Conservation (phyloP, 192 early-diverging fungal species). For the Umbelopsis vinacea region DNA sequence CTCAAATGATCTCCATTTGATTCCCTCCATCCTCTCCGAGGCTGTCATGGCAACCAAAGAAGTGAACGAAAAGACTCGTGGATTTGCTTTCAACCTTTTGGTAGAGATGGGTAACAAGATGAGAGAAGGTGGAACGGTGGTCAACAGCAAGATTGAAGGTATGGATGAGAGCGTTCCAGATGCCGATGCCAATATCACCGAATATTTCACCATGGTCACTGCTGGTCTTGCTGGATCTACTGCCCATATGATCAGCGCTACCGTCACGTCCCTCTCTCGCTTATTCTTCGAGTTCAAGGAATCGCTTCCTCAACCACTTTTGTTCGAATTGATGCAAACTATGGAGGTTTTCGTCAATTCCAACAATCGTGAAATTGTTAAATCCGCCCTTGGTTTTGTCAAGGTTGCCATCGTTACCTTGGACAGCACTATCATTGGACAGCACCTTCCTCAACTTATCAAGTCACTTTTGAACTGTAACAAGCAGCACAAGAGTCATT, state of each 20-base stretch:
- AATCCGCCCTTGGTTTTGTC: slow-evolving; percentile 89
- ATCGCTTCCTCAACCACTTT: slow-evolving; percentile 59
- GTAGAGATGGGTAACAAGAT: slow-evolving; percentile 92
- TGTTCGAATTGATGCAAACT: slow-evolving; percentile 78
- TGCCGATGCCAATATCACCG: slow-evolving; percentile 63
- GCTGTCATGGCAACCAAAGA: slow-evolving; percentile 95
- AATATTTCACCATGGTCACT: slow-evolving; percentile 92
- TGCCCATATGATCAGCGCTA: slow-evolving; percentile 90
- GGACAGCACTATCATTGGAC: slow-evolving; percentile 69
- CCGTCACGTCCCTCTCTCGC: slow-evolving; percentile 81
- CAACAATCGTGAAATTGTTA: slow-evolving; percentile 89
- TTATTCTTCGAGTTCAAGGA: slow-evolving; percentile 92
- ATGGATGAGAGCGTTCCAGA: slow-evolving; percentile 42
- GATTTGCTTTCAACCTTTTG: slow-evolving; percentile 80
- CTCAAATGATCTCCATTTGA: slow-evolving; percentile 75
- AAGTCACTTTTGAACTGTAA: slow-evolving; percentile 78
- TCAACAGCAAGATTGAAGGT: slow-evolving; percentile 40
- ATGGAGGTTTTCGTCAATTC: slow-evolving; percentile 81
- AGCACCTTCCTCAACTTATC: slow-evolving; percentile 77
- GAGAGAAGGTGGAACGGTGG: slow-evolving; percentile 66
- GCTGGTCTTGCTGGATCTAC: slow-evolving; percentile 94
- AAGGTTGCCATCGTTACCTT: slow-evolving; percentile 88
- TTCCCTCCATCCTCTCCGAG: slow-evolving; percentile 88
- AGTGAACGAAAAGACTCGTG: slow-evolving; percentile 84
- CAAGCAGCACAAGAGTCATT: slow-evolving; percentile 83